Evolutionary conservation across 805 yeast species (phyloP), one percentile per base, ranked within the genome.

Genomic region (Hanseniaspora vineae): DNA sequence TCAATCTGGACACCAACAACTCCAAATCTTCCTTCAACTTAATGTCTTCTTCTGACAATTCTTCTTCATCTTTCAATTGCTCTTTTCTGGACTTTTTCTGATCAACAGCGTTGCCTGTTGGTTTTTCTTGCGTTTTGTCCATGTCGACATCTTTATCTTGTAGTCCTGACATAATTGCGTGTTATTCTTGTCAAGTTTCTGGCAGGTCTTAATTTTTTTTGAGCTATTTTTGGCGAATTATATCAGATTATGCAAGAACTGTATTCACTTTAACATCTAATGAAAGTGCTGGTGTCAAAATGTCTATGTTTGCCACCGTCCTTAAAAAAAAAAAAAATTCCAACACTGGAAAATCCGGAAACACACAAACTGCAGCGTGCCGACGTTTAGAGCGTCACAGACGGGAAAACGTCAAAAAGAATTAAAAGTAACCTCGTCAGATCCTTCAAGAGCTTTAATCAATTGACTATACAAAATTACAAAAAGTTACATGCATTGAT

Each of bases 11-110:
- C 11, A 88, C 97, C 37, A 92, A 72, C 72, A 78, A 67, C 57
- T 89, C 97, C 58, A 92, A 75, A 59, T 88, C 95, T 45, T 75
- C 77, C 61, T 92, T 89, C 55, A 92, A 75, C 61, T 82, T 84
- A 55, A 78, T 82, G 66, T 92, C 98, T 64, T 90, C 97, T 65
- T 89, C 97, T 31, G 88, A 82, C 50, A 92, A 74, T 61, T 88
- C 96, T 61, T 88, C 96, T 58, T 81, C 94, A 15, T n/a, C 19
- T 35, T 66, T 68, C 39, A 59, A 56, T 47, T 59, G 61, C 44
- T 58, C 57, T 54, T 61, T 60, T 49, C 52, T 50, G 6, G 14
- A n/a, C 11, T 37, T 37, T 37, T 14, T 37, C n/a, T 37, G 40
- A n/a, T 37, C 19, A n/a, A 10, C 17, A 17, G 19, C 19, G 19